These are phyloP conservation scores for Heimioporus retisporus DNA, from an alignment of 1,284 basidiomycete species.

Conservation along the genomic window DNA sequence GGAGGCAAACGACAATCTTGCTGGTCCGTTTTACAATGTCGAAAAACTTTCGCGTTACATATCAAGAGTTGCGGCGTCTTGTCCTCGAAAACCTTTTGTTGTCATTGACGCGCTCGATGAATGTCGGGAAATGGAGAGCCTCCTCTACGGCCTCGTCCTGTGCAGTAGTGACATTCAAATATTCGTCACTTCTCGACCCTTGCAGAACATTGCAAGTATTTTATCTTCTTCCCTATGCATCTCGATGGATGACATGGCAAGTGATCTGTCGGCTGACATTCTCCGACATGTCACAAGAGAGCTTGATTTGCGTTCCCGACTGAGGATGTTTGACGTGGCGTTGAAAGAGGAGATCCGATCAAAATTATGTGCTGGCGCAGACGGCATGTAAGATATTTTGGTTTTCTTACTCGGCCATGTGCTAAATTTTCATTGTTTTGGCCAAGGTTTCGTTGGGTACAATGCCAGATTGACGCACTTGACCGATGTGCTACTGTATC, in stretches of 20 bases:
- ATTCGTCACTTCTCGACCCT: slow-evolving; percentile 9
- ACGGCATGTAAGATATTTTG: not conserved
- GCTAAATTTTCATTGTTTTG: not conserved
- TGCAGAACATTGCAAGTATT: slow-evolving; percentile 2
- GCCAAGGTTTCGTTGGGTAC: slow-evolving; percentile 17
- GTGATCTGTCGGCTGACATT: slow-evolving; percentile 15
- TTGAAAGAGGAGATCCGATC: slow-evolving; percentile 17
- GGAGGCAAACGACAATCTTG: slow-evolving; percentile 3
- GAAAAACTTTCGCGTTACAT: slow-evolving; percentile 9
- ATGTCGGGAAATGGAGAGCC: slow-evolving; percentile 9
- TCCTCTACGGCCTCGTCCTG: slow-evolving; percentile 4
- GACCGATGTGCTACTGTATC: not conserved
- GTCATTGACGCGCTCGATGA: not conserved
- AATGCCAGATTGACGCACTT: slow-evolving; percentile 12
- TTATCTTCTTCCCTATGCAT: slow-evolving; percentile 10
- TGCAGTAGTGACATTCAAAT: not conserved
- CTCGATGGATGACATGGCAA: slow-evolving; percentile 17
- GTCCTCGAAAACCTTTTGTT: slow-evolving; percentile 1
- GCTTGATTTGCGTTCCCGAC: slow-evolving; percentile 12
- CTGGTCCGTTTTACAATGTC: slow-evolving; percentile 14
- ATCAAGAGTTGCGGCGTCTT: slow-evolving; percentile 8
- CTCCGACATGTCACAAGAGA: slow-evolving; percentile 11
- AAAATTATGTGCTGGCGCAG: slow-evolving; percentile 8
- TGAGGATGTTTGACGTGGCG: not conserved
- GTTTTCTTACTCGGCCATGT: not conserved